phyloP scores from a whole-genome alignment of 345 rosid species.

The Ceriops zippeliana region DNA sequence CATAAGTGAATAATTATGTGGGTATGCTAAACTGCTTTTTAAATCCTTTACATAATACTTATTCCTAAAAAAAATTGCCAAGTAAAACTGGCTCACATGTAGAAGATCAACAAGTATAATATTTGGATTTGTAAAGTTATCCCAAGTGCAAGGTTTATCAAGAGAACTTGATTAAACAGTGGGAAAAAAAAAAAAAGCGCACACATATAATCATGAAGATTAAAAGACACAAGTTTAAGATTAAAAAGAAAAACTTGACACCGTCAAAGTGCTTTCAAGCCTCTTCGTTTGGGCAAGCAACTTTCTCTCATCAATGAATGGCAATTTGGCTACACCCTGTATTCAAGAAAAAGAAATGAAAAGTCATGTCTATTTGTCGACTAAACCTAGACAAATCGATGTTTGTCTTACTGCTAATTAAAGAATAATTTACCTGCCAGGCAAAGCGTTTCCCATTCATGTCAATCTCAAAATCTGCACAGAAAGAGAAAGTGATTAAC shows the following conservation, averaged over 20 bases:
- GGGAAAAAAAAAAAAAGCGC: constrained; percentile 1
- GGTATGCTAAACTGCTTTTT: no score
- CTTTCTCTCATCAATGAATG: constrained; percentile 81
- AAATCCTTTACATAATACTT: no score
- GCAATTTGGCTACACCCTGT: constrained; percentile 93
- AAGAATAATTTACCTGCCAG: constrained; percentile 72
- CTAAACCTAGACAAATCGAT: not conserved
- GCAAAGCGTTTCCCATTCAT: constrained; percentile 98
- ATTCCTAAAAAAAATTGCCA: no score
- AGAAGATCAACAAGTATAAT: not conserved
- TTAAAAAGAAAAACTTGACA: constrained; percentile 27
- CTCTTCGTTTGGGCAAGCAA: constrained; percentile 76
- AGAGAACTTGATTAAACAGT: no score
- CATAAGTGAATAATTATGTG: no score
- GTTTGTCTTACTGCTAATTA: not conserved
- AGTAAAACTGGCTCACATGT: not conserved
- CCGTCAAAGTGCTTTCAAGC: constrained; percentile 79
- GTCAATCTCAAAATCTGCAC: constrained; percentile 88
- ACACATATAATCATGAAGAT: not conserved
- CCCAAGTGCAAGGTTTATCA: no score
- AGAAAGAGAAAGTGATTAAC: constrained; percentile 16
- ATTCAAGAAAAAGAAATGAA: constrained; percentile 21
- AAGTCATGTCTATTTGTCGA: constrained; percentile 9
- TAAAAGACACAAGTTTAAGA: not conserved
- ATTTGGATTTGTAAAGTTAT: no score